Percentiles rank a stretch among this genome's conserved stretches.
These are phyloP conservation scores for Gymnopilus junonius DNA, from an alignment of 768 basidiomycete genomes.

Conservation along the genomic window DNA sequence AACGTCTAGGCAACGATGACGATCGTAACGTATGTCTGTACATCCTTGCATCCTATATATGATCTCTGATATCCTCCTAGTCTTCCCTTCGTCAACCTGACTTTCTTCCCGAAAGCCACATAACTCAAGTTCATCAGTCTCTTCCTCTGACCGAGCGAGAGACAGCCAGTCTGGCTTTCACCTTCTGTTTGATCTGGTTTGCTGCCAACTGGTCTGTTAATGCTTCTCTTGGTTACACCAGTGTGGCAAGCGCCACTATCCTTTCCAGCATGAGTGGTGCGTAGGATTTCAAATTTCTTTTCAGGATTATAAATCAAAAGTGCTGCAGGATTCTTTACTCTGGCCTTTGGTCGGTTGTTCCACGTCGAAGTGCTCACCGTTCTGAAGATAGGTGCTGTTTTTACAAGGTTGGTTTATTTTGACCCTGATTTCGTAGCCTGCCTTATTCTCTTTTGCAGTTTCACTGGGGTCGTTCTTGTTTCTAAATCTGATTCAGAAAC, in stretches of 20 bases:
- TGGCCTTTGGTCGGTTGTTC: conserved; percentile 82
- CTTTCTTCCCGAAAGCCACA: background rate
- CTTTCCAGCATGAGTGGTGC: conserved; percentile 88
- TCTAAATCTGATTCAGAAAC: conserved; percentile 76
- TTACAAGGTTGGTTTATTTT: conserved; percentile 62
- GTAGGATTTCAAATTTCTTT: conserved; percentile 21
- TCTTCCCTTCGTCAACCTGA: background rate
- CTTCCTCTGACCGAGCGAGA: conserved; percentile 45
- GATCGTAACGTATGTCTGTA: conserved; percentile 1
- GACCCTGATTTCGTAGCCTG: background rate
- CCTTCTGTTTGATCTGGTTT: conserved; percentile 93
- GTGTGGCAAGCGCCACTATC: conserved; percentile 93
- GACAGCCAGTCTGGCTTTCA: conserved; percentile 77
- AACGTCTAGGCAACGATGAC: conserved; percentile 26
- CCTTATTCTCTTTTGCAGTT: conserved; percentile 22
- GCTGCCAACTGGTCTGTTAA: conserved; percentile 93
- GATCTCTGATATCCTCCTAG: background rate
- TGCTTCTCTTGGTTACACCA: conserved; percentile 82
- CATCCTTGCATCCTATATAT: background rate
- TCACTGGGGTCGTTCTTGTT: conserved; percentile 86
- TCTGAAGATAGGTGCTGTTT: conserved; percentile 77
- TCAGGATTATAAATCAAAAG: background rate
- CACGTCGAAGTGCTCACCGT: conserved; percentile 78
- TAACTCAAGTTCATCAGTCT: background rate
- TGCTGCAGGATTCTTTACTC: conserved; percentile 85